phyloP scores from a whole-genome alignment of 129 eudicot genomes.

The Calendula officinalis region DNA sequence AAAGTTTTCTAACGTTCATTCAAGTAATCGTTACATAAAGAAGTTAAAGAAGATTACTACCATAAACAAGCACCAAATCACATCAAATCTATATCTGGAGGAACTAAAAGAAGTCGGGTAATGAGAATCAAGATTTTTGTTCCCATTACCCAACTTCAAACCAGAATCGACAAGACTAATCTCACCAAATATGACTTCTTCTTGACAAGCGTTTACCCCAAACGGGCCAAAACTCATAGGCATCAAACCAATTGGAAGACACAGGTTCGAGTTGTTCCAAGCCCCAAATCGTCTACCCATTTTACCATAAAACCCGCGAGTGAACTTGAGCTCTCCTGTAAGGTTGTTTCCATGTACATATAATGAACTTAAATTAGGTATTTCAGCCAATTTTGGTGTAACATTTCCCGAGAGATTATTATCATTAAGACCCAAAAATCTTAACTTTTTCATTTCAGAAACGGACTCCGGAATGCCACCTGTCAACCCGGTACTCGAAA shows the following conservation, averaged over 20 bases:
- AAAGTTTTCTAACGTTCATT: background rate
- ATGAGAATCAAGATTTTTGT: constrained; percentile 29
- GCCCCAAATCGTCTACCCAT: constrained; percentile 82
- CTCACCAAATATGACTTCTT: constrained; percentile 18
- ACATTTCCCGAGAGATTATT: constrained; percentile 55
- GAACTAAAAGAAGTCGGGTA: constrained; percentile 39
- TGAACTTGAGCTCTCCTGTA: constrained; percentile 58
- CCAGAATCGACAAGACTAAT: constrained; percentile 21
- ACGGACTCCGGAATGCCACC: constrained; percentile 65
- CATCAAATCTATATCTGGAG: constrained; percentile 22
- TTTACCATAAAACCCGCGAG: constrained; percentile 53
- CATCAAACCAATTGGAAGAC: constrained; percentile 30
- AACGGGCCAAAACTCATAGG: constrained; percentile 38
- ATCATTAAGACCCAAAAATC: constrained; percentile 61
- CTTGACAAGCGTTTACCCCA: constrained; percentile 58
- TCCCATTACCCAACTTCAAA: constrained; percentile 35
- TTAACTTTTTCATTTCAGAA: constrained; percentile 39
- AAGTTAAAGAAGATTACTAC: constrained; percentile 26
- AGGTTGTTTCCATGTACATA: constrained; percentile 70
- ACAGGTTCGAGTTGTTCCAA: constrained; percentile 68
- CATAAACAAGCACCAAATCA: constrained; percentile 29
- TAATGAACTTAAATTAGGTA: constrained; percentile 58
- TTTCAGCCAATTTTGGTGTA: constrained; percentile 44
- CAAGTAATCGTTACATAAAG: constrained; percentile 22
- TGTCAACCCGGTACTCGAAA: constrained; percentile 42